Evolutionary conservation across 2,329 filamentous ascomycete species (phyloP), one percentile per base, ranked within the genome.

Genomic region (Xylaria sp.): DNA sequence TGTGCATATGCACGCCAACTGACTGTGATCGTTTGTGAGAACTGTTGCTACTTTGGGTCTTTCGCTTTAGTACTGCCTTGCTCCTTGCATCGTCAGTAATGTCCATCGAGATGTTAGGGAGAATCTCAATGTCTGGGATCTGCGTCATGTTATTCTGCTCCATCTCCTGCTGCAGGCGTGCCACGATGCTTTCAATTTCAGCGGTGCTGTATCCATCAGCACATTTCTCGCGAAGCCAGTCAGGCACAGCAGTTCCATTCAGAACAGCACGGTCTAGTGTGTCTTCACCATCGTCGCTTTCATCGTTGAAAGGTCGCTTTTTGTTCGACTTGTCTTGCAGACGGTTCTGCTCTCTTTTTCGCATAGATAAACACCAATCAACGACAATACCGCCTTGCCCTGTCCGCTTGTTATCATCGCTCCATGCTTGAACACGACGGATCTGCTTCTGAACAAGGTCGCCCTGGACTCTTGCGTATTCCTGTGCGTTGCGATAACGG

Each of bases 381-480:
- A 75, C 71, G 3, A 88, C 78, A 2, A 82, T 73, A 0, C 78
- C 79, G 0, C 71, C 63, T 17, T 65, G 55, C 1, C 70, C 71
- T 1, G 58, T 63, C 11, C 59, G 64, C 37, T 71, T 63, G 54
- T 86, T 84, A 2, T 72, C 64, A 26, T 80, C 74, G 54, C 79
- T 84, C 88, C 88, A 91, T 0, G 73, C 71, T 58, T 87, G 78
- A 44, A 92, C 80, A 0, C 83, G 78, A 8, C 76, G 69, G 38
- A 91, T 80, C 61, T 90, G 87, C 26, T 78, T 75, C 49, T 81
- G 74, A 0, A 91, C 81, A 1, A 91, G 76, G 2, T 84, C 78
- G 50, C 85, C 85, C 66, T 91, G 88, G 0, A 81, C 68, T 68
- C 80, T 72, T 47, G 83, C 82, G 69, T 88, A 83, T 19, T 85